Percentiles rank a stretch among this genome's conserved stretches.
Conservation (phyloP, 2,329 filamentous ascomycete genomes). For the Chaetomium olivaceum region DNA sequence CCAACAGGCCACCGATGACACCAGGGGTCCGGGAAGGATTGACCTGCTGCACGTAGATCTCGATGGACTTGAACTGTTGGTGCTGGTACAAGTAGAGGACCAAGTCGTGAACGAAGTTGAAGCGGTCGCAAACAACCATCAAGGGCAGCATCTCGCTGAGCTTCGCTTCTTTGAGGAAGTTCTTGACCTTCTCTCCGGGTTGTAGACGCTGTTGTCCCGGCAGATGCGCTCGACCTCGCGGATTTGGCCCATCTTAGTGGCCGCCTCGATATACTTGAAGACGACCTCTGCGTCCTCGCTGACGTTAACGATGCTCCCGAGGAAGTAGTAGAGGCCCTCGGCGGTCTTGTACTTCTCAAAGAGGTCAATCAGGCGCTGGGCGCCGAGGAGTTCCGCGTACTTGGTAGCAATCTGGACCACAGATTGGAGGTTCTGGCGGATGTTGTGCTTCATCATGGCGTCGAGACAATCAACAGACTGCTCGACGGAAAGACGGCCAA, state of each 20-base stretch:
- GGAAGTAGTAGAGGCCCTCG: slow-evolving; percentile 96
- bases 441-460: slow-evolving; percentile 95
- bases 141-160: slow-evolving; percentile 90
- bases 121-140: slow-evolving; percentile 98
- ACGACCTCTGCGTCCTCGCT: slow-evolving; percentile 93
- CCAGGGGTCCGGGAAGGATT: slow-evolving; percentile 89
- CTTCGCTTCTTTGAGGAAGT: slow-evolving; percentile 96
- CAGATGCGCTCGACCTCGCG: slow-evolving; percentile 97
- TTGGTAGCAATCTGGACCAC: slow-evolving; percentile 97
- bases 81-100: slow-evolving; percentile 98
- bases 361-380: slow-evolving; percentile 85
- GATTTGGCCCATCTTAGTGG: slow-evolving; percentile 88
- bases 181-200: slow-evolving; percentile 96
- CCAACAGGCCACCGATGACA: slow-evolving; percentile 88
- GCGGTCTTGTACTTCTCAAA: slow-evolving; percentile 97
- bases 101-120: slow-evolving; percentile 97
- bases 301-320: slow-evolving; percentile 96
- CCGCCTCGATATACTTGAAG: slow-evolving; percentile 99
- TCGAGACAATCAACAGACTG: slow-evolving; percentile 92
- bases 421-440: slow-evolving; percentile 92
- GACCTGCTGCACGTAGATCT: slow-evolving; percentile 95
- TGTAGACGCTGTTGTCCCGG: slow-evolving; percentile 86
- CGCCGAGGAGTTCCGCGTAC: slow-evolving; percentile 90
- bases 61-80: slow-evolving; percentile 98
- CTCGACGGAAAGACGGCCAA: slow-evolving; percentile 91